These are phyloP conservation scores for Iberis amara DNA, from an alignment of 441 rosid species.

Conservation along the genomic window DNA sequence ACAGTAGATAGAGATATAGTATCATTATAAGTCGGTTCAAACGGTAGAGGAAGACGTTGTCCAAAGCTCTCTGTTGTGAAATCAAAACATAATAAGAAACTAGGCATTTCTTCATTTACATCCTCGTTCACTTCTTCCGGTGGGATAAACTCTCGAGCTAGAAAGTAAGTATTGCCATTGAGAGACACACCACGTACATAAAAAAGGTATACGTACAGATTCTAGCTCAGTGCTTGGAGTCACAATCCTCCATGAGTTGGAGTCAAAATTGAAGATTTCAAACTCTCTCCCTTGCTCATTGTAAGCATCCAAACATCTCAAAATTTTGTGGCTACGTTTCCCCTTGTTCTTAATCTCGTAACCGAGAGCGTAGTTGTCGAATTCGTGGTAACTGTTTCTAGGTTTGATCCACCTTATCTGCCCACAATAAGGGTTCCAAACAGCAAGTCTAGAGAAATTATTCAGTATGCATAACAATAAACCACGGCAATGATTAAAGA, in stretches of 20 bases:
- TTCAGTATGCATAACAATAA: slow-evolving; percentile 14
- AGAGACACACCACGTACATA: not conserved
- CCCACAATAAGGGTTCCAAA: not conserved
- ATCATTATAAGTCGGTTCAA: not conserved
- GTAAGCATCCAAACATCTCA: not conserved
- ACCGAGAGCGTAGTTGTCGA: not conserved
- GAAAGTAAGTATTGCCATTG: not conserved
- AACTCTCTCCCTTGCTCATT: too few species aligned
- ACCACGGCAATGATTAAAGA: not conserved
- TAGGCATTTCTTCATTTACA: too few species aligned
- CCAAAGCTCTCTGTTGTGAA: not conserved
- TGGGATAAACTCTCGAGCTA: not conserved
- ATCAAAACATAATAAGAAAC: not conserved
- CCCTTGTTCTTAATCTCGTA: not conserved
- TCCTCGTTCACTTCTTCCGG: too few species aligned
- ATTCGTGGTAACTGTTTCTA: not conserved
- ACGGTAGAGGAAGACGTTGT: not conserved
- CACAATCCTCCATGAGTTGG: not conserved
- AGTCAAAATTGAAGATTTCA: not conserved
- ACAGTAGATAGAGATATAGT: not conserved
- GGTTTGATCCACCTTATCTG: not conserved
- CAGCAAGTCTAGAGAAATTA: not conserved
- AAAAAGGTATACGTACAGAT: too few species aligned
- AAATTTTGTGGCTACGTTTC: not conserved
- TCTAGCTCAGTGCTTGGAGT: not conserved